Percentiles rank a stretch among this genome's conserved stretches.
These are phyloP conservation scores for Cyathus striatus DNA, from an alignment of 768 basidiomycete genomes.

Conservation along the genomic window DNA sequence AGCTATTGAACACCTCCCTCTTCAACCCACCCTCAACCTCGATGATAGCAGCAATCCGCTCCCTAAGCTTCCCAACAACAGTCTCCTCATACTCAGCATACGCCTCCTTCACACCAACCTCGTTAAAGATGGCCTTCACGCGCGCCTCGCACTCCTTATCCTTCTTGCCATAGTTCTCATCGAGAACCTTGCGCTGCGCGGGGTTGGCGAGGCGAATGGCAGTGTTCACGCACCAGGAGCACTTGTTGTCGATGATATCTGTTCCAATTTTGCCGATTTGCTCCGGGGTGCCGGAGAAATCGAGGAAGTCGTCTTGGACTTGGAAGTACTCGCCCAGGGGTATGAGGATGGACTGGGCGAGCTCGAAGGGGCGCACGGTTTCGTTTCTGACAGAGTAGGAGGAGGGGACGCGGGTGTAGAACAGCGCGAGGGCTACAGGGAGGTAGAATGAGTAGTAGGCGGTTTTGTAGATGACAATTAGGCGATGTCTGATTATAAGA, in stretches of 20 bases:
- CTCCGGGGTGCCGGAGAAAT: constrained; percentile 86
- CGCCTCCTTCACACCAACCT: constrained; percentile 54
- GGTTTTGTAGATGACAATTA: constrained; percentile 97
- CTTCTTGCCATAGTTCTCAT: constrained; percentile 47
- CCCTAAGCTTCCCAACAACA: constrained; percentile 60
- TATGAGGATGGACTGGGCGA: constrained; percentile 77
- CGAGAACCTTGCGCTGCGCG: constrained; percentile 54
- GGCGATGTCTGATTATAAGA: constrained; percentile 56
- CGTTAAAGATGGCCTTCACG: constrained; percentile 62
- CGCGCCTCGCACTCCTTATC: constrained; percentile 45
- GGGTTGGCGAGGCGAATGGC: constrained; percentile 59
- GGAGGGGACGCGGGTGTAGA: constrained; percentile 61
- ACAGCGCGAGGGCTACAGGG: constrained; percentile 92
- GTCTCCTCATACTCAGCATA: constrained; percentile 80
- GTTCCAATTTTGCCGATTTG: constrained; percentile 96
- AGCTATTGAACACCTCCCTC: constrained; percentile 74
- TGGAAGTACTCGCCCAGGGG: constrained; percentile 98
- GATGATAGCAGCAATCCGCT: constrained; percentile 68
- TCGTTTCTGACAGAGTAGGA: constrained; percentile 27
- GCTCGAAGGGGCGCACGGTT: constrained; percentile 54
- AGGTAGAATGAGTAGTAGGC: constrained; percentile 99
- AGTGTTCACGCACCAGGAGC: constrained; percentile 92
- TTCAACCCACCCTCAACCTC: constrained; percentile 51
- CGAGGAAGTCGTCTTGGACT: constrained; percentile 95
- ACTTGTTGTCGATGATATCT: constrained; percentile 98